Percentiles rank a stretch among this genome's conserved stretches.
Conservation (phyloP, 2,329 filamentous ascomycete genomes). For the Epichloe bromicola region DNA sequence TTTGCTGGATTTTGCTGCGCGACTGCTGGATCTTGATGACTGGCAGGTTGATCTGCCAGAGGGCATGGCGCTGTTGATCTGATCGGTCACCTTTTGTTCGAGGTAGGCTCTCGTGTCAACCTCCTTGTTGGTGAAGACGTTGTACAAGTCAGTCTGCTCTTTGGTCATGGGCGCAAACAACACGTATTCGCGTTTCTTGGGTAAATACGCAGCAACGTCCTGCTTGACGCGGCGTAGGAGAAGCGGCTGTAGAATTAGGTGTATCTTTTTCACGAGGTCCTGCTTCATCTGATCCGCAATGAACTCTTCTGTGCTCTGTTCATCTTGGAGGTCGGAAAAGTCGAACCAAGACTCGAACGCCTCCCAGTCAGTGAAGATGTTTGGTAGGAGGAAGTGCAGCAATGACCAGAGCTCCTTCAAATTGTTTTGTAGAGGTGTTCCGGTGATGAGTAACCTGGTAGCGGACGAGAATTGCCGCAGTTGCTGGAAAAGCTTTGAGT, state of each 20-base stretch:
- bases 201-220: slow-evolving; percentile 82
- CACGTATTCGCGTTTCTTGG: slow-evolving; percentile 93
- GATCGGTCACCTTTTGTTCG: slow-evolving; percentile 63
- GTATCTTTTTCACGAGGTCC: slow-evolving; percentile 56
- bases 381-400: slow-evolving; percentile 82
- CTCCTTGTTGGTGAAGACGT: slow-evolving; percentile 43
- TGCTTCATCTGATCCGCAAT: slow-evolving; percentile 58
- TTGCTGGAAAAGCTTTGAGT: slow-evolving; percentile 82
- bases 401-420: slow-evolving; percentile 90
- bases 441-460: slow-evolving; percentile 83
- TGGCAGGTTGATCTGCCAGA: slow-evolving; percentile 19
- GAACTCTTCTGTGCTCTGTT: slow-evolving; percentile 64
- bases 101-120: slow-evolving; percentile 60
- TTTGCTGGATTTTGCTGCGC: slow-evolving; percentile 8
- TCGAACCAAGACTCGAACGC: slow-evolving; percentile 96
- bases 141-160: slow-evolving; percentile 85
- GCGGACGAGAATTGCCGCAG: slow-evolving; percentile 80
- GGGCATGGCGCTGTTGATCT: slow-evolving; percentile 29
- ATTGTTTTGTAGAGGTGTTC: slow-evolving; percentile 92
- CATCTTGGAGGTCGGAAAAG: slow-evolving; percentile 82
- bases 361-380: slow-evolving; percentile 85
- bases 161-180: slow-evolving; percentile 84
- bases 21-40: slow-evolving; percentile 28
- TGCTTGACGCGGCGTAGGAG: slow-evolving; percentile 80
- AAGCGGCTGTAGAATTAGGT: slow-evolving; percentile 85